Percentiles rank a stretch among this genome's conserved stretches.
phyloP scores from a whole-genome alignment of 495 filamentous ascomycete species.

The Neurospora tetraspora region DNA sequence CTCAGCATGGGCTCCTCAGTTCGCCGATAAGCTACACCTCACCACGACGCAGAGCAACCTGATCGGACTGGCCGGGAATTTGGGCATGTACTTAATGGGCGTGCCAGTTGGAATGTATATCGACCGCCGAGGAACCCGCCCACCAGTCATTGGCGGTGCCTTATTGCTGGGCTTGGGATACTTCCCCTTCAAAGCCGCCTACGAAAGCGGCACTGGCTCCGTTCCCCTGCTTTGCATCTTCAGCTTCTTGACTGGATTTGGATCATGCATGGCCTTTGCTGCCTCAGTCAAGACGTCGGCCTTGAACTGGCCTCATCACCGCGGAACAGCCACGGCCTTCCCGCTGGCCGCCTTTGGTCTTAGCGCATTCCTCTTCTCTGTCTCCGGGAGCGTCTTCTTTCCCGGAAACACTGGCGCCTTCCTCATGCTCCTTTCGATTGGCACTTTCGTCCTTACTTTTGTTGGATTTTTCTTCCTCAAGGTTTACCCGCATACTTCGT shows the following conservation, averaged over 20 bases:
- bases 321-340: slow-evolving; percentile 90
- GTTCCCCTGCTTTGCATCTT: slow-evolving; percentile 69
- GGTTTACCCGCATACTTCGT: slow-evolving; percentile 56
- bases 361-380: slow-evolving; percentile 92
- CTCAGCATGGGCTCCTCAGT: slow-evolving; percentile 95
- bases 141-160: slow-evolving; percentile 64
- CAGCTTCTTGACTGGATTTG: slow-evolving; percentile 73
- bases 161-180: slow-evolving; percentile 66
- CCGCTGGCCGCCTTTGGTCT: slow-evolving; percentile 87
- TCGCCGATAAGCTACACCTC: slow-evolving; percentile 74
- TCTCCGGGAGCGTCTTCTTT: slow-evolving; percentile 65
- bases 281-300: slow-evolving; percentile 82
- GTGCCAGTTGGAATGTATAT: slow-evolving; percentile 84
- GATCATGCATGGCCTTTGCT: slow-evolving; percentile 78
- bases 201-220: slow-evolving; percentile 51
- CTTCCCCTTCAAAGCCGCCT: slow-evolving; percentile 62
- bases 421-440: slow-evolving; percentile 66
- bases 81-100: slow-evolving; percentile 90
- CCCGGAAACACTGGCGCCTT: slow-evolving; percentile 75
- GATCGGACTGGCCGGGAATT: slow-evolving; percentile 83
- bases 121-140: slow-evolving; percentile 71
- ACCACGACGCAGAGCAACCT: slow-evolving; percentile 85
- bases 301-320: slow-evolving; percentile 82
- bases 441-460: slow-evolving; percentile 68
- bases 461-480: slow-evolving; percentile 71